Conservation (phyloP, 2,329 filamentous ascomycete genomes). For the Huntiella savannae region DNA sequence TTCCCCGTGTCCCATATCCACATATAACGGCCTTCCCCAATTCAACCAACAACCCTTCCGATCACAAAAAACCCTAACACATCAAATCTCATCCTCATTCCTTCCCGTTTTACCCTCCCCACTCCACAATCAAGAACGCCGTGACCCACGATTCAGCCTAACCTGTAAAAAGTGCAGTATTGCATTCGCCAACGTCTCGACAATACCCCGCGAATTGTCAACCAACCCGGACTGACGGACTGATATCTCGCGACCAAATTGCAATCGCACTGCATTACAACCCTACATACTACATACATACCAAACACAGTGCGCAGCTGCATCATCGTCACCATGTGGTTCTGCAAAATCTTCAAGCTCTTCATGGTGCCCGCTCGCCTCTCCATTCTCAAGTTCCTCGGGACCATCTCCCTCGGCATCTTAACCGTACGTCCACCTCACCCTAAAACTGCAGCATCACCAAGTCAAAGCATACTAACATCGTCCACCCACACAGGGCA, state of each 20-base stretch:
- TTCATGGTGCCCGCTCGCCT: constrained; percentile 50
- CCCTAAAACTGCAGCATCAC: neutral
- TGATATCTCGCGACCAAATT: neutral
- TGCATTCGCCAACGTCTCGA: too few relatives aligned
- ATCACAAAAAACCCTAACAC: too few relatives aligned
- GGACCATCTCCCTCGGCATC: constrained; percentile 72
- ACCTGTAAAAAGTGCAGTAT: too few relatives aligned
- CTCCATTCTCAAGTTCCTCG: constrained; percentile 76
- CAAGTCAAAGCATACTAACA: neutral
- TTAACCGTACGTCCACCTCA: constrained; percentile 48
- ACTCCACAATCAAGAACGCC: too few relatives aligned
- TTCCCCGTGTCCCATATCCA: too few relatives aligned
- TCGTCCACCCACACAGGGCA: constrained; percentile 37
- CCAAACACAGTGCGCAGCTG: neutral
- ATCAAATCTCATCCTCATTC: too few relatives aligned
- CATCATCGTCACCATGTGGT: constrained; percentile 5
- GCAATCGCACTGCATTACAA: neutral
- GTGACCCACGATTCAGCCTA: too few relatives aligned
- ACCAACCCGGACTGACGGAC: neutral
- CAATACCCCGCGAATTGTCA: neutral
- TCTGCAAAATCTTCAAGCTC: constrained; percentile 13
- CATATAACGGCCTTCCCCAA: too few relatives aligned
- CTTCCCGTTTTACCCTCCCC: too few relatives aligned
- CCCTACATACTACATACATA: neutral
- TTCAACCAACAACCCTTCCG: too few relatives aligned